Evolutionary conservation across 2,329 filamentous ascomycete species (phyloP), one percentile per base, ranked within the genome.

Genomic region (Mycogone perniciosa): DNA sequence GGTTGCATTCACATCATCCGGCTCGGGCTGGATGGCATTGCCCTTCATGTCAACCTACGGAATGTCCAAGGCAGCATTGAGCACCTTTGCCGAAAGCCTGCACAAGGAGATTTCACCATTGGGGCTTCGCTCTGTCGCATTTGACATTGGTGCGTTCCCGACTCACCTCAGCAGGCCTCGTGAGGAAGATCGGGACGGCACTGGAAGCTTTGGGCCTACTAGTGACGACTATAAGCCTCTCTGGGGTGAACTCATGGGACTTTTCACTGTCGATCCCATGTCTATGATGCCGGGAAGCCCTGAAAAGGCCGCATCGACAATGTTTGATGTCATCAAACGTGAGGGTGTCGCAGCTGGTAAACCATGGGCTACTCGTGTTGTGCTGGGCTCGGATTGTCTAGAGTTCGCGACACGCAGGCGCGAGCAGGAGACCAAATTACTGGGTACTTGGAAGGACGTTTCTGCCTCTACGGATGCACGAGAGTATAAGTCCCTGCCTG

Each of bases 31-130:
- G 64, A 57, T 57, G 1, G 50, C 57, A 3, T 52, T 67, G 1
- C 65, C 66, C 1, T 65, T 61, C 54, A 59, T 64, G 54, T 57
- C 62, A 2, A 57, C 63, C 50, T 68, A 68, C 51, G 56, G 57
- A 6, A 57, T 61, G 5, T 58, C 64, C 29, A 68, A 68, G 38
- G 58, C 60, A 2, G 62, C 61, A 3, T 52, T 64, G 3, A 62
- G 57, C 38, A 43, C 59, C 2, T 64, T 58, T 45, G 61, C 61
- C 7, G 65, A 67, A 50, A 35, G 53, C 2, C 59, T 68, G 6
- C 52, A 61, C 53, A 66, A 64, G 31, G 66, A 68, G 31, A 40
- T 64, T 4, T 42, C 44, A 10, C 54, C 59, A 1, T 48, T 67
- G n/a, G 59, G 60, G 1, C 59, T 68, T 43, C 46, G 54, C 20